Base-by-base conservation (phyloP, 495 filamentous ascomycete genomes). In the Aspergillus baeticus region DNA sequence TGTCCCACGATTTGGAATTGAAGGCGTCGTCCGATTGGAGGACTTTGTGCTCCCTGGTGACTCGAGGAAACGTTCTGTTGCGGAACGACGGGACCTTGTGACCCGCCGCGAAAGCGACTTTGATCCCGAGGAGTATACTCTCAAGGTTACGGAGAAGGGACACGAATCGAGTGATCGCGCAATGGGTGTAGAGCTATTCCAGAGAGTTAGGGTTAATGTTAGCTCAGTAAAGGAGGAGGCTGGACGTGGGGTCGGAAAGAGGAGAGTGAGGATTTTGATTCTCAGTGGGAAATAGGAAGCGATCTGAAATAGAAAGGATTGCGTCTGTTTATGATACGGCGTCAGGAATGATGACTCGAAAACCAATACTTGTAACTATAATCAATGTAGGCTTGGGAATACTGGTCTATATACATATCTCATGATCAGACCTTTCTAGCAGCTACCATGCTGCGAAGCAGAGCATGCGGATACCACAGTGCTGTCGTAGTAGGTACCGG, bases 1-100 rank as follows among this genome's bases (percentile, higher is more conserved):
- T 61, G 92, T 98, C 37, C 94, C 94, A 2, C 75, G 91, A 13
- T 98, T 98, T 67, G 95, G 94, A 13, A 93, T 98, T 59, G 94
- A 98, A 70, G 87, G 90, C 35, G 74, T 96, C 57, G 92, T 98
- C 53, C 81, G 92, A 33, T 70, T 96, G 62, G 78, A 87, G 59
- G 95, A 97, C 72, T 76, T 98, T 58, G 85, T 84, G 21, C 82
- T 86, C 0, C 80, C 84, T 18, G 88, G 92, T 54, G 87, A 88
- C 8, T 66, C 70, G 39, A 58, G 63, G 21, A 45, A 66, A 6
- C 66, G 66, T 8, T 69, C 73, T 35, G 66, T 68, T 14, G 64
- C 66, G 6, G 73, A 77, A 55, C 64, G 71, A 58, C 63, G 70
- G 14, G 72, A 74, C 53, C 59, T 78, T 41, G 70, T 74, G 13